phyloP scores from a whole-genome alignment of 345 rosid species.

The Litchi chinensis region DNA sequence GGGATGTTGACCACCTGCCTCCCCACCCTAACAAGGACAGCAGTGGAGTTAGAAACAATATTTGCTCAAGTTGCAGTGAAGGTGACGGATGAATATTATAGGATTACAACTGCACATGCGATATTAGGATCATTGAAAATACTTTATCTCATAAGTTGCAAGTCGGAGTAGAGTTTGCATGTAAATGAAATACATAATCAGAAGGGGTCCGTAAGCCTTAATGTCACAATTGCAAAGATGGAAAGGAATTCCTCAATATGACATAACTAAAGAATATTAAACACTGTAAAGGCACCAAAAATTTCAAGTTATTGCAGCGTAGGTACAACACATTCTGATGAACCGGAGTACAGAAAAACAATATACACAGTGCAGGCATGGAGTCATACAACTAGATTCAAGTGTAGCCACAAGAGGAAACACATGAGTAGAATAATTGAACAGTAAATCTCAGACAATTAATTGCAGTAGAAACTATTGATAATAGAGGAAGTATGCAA shows the following conservation, averaged over 20 bases:
- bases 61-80: neutral
- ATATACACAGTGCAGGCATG: no score
- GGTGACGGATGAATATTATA: neutral
- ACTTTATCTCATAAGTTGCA: neutral
- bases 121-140: neutral
- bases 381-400: no score
- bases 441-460: no score
- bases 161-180: neutral
- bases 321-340: neutral
- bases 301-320: neutral
- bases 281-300: neutral
- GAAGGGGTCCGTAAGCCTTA: neutral
- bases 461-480: no score
- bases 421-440: no score
- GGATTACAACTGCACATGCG: neutral
- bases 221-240: neutral
- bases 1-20: constrained; percentile 59
- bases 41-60: neutral
- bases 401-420: no score
- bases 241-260: neutral
- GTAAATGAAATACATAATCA: neutral
- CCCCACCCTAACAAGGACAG: constrained; percentile 39
- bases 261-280: neutral
- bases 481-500: neutral
- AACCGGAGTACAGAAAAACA: neutral